Conservation (phyloP, 495 filamentous ascomycete genomes). For the Aspergillus incahuasiensis region DNA sequence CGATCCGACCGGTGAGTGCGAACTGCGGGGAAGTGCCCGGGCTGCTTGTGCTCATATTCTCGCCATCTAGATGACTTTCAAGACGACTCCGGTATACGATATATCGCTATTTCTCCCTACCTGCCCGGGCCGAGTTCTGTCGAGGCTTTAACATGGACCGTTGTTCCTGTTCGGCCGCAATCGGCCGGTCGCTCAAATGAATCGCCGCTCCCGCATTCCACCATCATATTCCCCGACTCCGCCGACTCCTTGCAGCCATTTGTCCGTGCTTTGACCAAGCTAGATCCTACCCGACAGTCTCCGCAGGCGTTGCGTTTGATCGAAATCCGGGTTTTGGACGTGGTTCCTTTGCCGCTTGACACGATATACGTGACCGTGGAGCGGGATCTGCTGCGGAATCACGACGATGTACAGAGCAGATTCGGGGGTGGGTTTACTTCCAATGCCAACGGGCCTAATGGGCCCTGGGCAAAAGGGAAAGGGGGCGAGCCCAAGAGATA, state of each 20-base stretch:
- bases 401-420: conserved; percentile 57
- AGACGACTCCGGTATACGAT: conserved; percentile 40
- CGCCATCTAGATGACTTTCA: conserved; percentile 4
- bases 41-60: conserved; percentile 1
- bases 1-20: conserved; percentile 32
- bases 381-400: conserved; percentile 60
- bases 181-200: conserved; percentile 71
- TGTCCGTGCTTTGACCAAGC: conserved; percentile 57
- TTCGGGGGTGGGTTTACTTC: conserved; percentile 58
- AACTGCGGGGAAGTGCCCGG: neutral
- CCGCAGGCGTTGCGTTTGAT: conserved; percentile 55
- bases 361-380: conserved; percentile 83
- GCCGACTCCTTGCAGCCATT: conserved; percentile 77
- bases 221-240: conserved; percentile 76
- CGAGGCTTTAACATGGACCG: conserved; percentile 70
- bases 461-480: conserved; percentile 39
- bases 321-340: conserved; percentile 78
- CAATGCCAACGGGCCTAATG: conserved; percentile 30
- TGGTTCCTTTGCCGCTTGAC: conserved; percentile 71
- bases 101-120: conserved; percentile 81
- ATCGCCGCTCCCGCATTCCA: conserved; percentile 67
- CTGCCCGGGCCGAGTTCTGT: conserved; percentile 55
- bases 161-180: conserved; percentile 68
- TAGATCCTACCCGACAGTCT: conserved; percentile 49
- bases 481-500: conserved; percentile 33